Evolutionary conservation across 176 grass and related monocot species (phyloP).

Genomic region (Carex scoparia): DNA sequence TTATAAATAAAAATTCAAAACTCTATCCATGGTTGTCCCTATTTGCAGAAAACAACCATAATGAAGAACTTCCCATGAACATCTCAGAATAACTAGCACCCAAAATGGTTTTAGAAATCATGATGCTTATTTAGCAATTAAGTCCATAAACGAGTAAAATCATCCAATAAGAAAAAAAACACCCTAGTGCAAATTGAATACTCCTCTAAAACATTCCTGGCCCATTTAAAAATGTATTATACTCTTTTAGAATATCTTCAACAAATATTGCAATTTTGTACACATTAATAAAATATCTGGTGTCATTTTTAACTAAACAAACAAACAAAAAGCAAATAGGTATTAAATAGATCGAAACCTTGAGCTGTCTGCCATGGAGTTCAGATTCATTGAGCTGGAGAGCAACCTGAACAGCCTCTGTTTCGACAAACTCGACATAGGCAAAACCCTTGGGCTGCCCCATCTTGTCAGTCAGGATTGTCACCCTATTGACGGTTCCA

Average conservation of each 20-base stretch:
- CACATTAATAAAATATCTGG: background rate
- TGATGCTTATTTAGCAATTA: background rate
- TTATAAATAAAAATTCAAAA: background rate
- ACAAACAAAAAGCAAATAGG: background rate
- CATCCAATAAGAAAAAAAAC: background rate
- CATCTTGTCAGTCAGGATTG: slow-evolving; percentile 32
- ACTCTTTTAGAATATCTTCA: background rate
- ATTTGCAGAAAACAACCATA: background rate
- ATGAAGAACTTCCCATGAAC: background rate
- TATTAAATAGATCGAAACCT: slow-evolving; percentile 5
- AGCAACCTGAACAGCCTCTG: slow-evolving; percentile 30
- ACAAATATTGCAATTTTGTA: background rate
- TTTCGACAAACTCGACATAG: slow-evolving; percentile 35
- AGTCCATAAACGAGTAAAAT: background rate
- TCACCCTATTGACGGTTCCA: slow-evolving; percentile 34
- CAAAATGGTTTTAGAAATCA: background rate
- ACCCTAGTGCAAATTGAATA: background rate
- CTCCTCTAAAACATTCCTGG: background rate
- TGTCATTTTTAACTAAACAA: background rate
- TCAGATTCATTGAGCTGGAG: slow-evolving; percentile 24
- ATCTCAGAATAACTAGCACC: background rate
- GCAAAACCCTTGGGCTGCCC: slow-evolving; percentile 39
- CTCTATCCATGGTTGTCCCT: background rate
- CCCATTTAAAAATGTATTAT: background rate
- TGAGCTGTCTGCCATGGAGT: slow-evolving; percentile 37